Base-by-base conservation (phyloP, 1,284 basidiomycete genomes). In the Malassezia brasiliensis region DNA sequence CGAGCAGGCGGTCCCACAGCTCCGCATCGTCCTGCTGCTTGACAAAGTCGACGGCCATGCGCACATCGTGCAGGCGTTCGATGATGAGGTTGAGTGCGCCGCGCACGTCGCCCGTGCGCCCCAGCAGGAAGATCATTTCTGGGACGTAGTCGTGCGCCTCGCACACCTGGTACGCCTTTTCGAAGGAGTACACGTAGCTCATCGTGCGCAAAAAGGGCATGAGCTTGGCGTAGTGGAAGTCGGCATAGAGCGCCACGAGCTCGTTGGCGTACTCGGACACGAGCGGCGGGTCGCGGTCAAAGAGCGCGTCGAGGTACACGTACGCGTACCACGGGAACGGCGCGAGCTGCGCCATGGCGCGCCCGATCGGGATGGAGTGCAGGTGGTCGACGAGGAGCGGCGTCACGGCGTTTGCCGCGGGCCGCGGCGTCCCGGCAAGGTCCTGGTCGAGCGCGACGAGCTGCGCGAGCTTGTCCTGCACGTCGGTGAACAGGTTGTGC, bases 111-210 rank as follows among this genome's bases (percentile, higher is more conserved):
- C 94, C 94, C 86, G 96, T 96, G 10, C 89, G 83, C 0, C 94
- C 94, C 0, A 98, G 83, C 0, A 98, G 80, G 78, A 96, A 98
- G 7, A 99, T 93, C 87, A 94, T 94, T 77, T 98, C 94, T 0
- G 84, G 83, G 0, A 99, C 90, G 38, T 89, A 82, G 68, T 93
- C 90, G 36, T 84, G 82, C 57, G 84, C 81, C 65, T 85, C 83
- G 73, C 90, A 96, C 15, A 90, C 83, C 46, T 81, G 77, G 75
- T 90, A 93, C n/a, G 93, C 91, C 84, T 90, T 65, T 67, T 96
- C 91, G 5, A 96, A 81, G 69, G 83, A 89, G 75, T 96, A 98
- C 65, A 87, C 88, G 65, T 84, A 89, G 75, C 87, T 93, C 69
- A 73, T 68, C 9, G 88, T 85, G 22, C 93, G 83, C 14, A 98